Percentiles rank a stretch among this genome's conserved stretches.
Evolutionary conservation across 2,329 filamentous ascomycete species (phyloP).

Genomic region (Aspergillus fijiensis): DNA sequence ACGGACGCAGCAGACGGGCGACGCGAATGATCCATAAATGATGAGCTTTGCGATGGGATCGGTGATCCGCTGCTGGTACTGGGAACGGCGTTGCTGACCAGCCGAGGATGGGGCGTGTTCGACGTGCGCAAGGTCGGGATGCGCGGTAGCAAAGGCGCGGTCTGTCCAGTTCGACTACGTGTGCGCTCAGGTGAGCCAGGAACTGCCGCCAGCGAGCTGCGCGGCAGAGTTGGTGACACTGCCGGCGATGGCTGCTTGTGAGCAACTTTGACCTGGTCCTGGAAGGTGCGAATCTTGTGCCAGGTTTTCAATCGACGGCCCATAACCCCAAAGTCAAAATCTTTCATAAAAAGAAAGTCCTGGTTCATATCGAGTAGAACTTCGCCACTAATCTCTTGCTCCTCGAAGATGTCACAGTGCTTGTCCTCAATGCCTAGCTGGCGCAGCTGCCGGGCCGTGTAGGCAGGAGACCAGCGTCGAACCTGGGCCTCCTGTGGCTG

Average conservation of each 20-base stretch:
- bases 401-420: slow-evolving; percentile 90
- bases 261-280: slow-evolving; percentile 75
- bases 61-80: slow-evolving; percentile 43
- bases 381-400: slow-evolving; percentile 94
- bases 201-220: slow-evolving; percentile 41
- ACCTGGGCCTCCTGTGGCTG: slow-evolving; percentile 73
- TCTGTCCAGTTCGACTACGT: slow-evolving; percentile 39
- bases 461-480: slow-evolving; percentile 71
- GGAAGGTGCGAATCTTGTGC: slow-evolving; percentile 91
- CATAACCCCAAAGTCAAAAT: slow-evolving; percentile 89
- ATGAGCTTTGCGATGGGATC: slow-evolving; percentile 45
- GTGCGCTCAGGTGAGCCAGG: slow-evolving; percentile 49
- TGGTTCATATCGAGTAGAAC: slow-evolving; percentile 94
- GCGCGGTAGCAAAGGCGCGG: slow-evolving; percentile 42
- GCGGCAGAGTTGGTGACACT: slow-evolving; percentile 18
- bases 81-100: slow-evolving; percentile 26
- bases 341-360: slow-evolving; percentile 90
- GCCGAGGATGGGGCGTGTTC: slow-evolving; percentile 30
- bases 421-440: slow-evolving; percentile 79
- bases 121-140: slow-evolving; percentile 38
- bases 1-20: slow-evolving; percentile 78
- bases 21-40: slow-evolving; percentile 43
- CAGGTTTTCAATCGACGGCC: slow-evolving; percentile 87
- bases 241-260: slow-evolving; percentile 36
- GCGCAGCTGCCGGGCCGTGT: slow-evolving; percentile 87